Base-by-base conservation (phyloP, 202 grass and related monocot genomes). In the Dendrocalamus latiflorus region DNA sequence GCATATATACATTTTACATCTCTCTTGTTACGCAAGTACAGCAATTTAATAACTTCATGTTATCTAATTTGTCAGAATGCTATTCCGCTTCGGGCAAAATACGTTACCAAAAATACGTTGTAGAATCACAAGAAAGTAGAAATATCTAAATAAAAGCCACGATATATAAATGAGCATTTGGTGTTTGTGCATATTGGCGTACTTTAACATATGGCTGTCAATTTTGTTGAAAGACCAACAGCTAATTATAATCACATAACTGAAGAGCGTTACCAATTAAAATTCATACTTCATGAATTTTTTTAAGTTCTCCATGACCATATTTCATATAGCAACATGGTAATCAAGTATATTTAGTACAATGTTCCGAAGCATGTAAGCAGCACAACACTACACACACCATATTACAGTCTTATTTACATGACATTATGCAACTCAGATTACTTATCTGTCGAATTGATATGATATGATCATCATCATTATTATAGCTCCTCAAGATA, bases 341-440 rank as follows among this genome's bases (percentile, higher is more conserved):
- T 56, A 21, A 69, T 84, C 48, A 75, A 65, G 38, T 76, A 80
- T 87, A 87, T 67, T 77, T 65, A 86, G 65, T 82, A 85, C 71
- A 80, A 67, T 70, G 53, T 47, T n/a, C 64, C 48, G 47, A 85
- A 81, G 57, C 37, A 77, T 21, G 22, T 86, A 90, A 90, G 54
- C n/a, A 70, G 44, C 58, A 76, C 64, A 84, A 12, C 60, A 63
- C 51, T 33, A 80, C 45, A 65, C 69, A 80, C 84, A 64, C 39
- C 28, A 63, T 67, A 89, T 75, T 65, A 84, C n/a, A 65, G 26
- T 76, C 75, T 80, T 87, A 87, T 87, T 80, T 90, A 84, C 80
- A 87, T 7, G n/a, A 11, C 55, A 65, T 75, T 34, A 65, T 76
- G 30, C 70, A 80, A 64, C 77, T 79, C 80, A 84, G 83, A 90